A percentile compares a stretch with the other conserved stretches of the same genome.
Conservation (phyloP, 164 flowering plant genomes). For the Chimonanthus praecox region DNA sequence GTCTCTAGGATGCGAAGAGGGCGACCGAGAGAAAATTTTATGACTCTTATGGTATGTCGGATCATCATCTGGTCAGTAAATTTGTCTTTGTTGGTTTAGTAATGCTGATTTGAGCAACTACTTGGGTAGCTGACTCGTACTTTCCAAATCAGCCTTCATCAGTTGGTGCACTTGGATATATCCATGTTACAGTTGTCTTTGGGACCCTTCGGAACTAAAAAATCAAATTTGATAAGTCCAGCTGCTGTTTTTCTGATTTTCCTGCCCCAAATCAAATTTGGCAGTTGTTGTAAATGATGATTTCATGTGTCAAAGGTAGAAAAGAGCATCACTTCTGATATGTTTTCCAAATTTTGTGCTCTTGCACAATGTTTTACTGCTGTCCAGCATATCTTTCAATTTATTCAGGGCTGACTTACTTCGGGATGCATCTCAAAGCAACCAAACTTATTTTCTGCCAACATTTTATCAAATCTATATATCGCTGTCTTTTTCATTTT, state of each 20-base stretch:
- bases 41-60: slow-evolving; percentile 66
- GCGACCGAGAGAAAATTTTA: slow-evolving; percentile 76
- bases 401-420: no score
- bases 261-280: background rate
- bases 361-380: background rate
- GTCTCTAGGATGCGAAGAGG: slow-evolving; percentile 77
- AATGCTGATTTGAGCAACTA: no score
- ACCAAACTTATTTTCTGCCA: background rate
- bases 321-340: no score
- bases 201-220: no score
- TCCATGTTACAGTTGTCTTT: no score
- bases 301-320: no score
- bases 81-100: background rate
- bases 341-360: no score
- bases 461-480: background rate
- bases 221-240: no score
- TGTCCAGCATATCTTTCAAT: background rate
- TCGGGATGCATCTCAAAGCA: no score
- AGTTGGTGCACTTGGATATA: no score
- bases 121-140: no score
- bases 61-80: background rate
- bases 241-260: background rate
- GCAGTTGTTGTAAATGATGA: background rate
- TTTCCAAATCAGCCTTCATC: no score
- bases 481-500: background rate